phyloP scores from a whole-genome alignment of 2,329 filamentous ascomycete species.

The Cryphonectria naterciae region DNA sequence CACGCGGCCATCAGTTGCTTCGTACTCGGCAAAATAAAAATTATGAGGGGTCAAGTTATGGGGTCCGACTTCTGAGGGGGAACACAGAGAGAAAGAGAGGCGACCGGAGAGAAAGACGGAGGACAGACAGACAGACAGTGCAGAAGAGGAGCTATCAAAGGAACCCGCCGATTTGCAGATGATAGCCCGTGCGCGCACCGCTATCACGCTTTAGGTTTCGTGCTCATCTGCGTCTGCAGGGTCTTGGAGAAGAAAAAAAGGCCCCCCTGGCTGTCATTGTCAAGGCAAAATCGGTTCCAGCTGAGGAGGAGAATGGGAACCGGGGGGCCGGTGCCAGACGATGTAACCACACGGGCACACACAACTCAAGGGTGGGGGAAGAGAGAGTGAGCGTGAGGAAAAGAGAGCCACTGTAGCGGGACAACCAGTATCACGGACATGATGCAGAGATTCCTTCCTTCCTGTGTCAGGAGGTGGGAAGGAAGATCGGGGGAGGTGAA shows the following conservation, averaged over 20 bases:
- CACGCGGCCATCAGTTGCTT: not conserved
- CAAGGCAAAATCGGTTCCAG: not conserved
- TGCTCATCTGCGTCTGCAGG: slow-evolving; percentile 3
- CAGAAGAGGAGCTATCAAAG: not conserved
- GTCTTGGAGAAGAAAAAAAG: not conserved
- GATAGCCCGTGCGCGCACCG: slow-evolving; percentile 3
- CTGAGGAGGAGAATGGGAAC: not conserved
- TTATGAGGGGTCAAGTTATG: not conserved
- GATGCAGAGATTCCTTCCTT: not conserved
- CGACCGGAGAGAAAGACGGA: not conserved
- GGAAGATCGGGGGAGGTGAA: not conserved
- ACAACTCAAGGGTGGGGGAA: not conserved
- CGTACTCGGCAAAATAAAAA: not conserved
- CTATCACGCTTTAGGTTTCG: slow-evolving; percentile 5
- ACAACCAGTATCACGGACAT: not conserved
- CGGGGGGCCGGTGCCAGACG: not conserved
- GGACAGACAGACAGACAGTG: not conserved
- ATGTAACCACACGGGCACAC: not conserved
- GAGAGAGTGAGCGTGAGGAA: not conserved
- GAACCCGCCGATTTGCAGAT: not conserved
- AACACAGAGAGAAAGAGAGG: not conserved
- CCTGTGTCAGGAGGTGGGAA: not conserved
- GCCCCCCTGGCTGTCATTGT: slow-evolving; percentile 3
- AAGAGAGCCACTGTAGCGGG: not conserved
- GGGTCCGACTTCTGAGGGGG: not conserved